Evolutionary conservation across 129 eudicot species (phyloP), one percentile per base, ranked within the genome.

Genomic region (Daucus carota): DNA sequence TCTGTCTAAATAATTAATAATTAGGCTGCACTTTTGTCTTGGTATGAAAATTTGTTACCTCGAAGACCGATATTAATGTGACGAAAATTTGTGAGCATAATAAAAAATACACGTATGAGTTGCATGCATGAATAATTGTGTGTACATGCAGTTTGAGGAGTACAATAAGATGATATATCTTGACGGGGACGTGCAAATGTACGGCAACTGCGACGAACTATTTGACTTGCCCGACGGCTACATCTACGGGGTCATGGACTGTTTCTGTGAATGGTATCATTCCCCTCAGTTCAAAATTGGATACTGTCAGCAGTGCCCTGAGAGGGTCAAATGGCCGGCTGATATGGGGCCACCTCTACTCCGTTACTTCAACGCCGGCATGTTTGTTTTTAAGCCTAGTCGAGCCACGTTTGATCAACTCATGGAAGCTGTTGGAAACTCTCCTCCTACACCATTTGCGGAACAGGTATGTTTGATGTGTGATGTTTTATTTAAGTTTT

Each of bases 261-360:
- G 97, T 54, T 91, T 91, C 60, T 89, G 97, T 59, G 96, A 92
- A 45, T 92, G 97, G 97, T 84, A 88, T 32, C 85, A 89, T 70
- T 83, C 93, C 12, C 84, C 89, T 6, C 96, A 87, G 68, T 84
- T 86, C 77, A 81, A 87, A 65, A 76, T 89, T 4, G 97, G 91
- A 11, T 89, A 92, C 62, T 92, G 96, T 76, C 92, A 92, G 36
- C 92, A 92, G 86, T 89, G 85, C 45, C 96, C 96, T 38, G 86
- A 89, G 10, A 85, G 76, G 77, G 90, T 87, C 38, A 70, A 14
- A 72, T 89, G 93, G 97, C 91, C 96, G 17, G 79, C 43, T 22
- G 70, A 92, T 18, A 78, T 89, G 86, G 97, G 96, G 17, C 87
- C 85, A 2, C 85, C 88, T 9, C 92, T 92, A 31, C 54, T 84